Percentiles rank a stretch among this genome's conserved stretches.
These are phyloP conservation scores for Euphrasia confusa DNA, from an alignment of 257 asterid species.

Conservation along the genomic window DNA sequence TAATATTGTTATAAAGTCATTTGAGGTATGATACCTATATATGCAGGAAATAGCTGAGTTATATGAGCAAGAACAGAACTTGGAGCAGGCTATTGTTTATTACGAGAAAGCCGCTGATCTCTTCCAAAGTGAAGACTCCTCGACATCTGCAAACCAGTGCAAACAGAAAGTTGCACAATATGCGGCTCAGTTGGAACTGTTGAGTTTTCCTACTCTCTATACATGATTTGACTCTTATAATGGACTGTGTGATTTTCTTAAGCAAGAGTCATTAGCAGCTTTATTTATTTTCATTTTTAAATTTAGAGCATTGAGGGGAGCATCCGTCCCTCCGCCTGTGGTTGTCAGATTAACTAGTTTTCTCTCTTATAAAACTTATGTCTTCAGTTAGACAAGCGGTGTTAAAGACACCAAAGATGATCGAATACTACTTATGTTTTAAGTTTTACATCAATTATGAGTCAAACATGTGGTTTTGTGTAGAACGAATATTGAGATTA, in stretches of 20 bases:
- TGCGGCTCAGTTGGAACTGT: constrained; percentile 89
- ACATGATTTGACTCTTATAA: background rate
- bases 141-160: constrained; percentile 89
- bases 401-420: constrained; percentile 4
- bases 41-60: constrained; percentile 86
- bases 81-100: constrained; percentile 68
- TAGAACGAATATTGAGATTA: background rate
- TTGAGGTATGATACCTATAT: constrained; percentile 11
- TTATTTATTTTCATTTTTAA: background rate
- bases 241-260: constrained; percentile 3
- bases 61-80: constrained; percentile 72
- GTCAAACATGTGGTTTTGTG: background rate
- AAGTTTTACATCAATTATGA: background rate
- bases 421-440: constrained; percentile 9
- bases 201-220: constrained; percentile 28
- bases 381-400: constrained; percentile 4
- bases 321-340: too few species aligned
- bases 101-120: constrained; percentile 85
- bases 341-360: background rate
- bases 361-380: background rate
- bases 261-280: background rate
- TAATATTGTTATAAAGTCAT: background rate
- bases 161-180: constrained; percentile 82
- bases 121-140: constrained; percentile 77
- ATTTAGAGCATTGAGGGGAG: background rate